phyloP scores from a whole-genome alignment of 768 basidiomycete species.

The Mrakia frigida region DNA sequence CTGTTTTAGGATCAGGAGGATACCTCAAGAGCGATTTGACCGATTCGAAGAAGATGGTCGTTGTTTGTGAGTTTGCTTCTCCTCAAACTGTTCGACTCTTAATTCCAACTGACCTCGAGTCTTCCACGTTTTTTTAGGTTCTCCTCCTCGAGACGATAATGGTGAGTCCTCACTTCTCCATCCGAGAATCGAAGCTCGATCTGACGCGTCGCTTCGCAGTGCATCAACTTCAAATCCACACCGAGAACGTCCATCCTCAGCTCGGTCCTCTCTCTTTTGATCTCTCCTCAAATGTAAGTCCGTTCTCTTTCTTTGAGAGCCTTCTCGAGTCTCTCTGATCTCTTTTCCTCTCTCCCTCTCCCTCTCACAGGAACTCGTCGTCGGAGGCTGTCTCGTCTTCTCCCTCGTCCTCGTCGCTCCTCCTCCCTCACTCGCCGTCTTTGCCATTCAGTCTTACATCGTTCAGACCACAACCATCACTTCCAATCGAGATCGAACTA shows the following conservation, averaged over 20 bases:
- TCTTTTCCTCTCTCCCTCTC: neutral
- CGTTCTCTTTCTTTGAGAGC: neutral
- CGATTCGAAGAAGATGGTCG: constrained; percentile 11
- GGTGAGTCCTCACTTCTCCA: no score
- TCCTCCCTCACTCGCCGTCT: constrained; percentile 3
- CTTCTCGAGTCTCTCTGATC: no score
- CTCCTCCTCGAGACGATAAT: constrained; percentile 10
- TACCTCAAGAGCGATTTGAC: constrained; percentile 5
- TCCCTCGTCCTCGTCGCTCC: constrained; percentile 17
- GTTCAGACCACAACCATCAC: neutral
- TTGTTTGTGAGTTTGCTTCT: neutral
- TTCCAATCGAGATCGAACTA: neutral
- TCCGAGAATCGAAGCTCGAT: no score
- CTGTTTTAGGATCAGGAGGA: constrained; percentile 5
- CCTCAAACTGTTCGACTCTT: neutral
- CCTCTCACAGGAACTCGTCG: constrained; percentile 1
- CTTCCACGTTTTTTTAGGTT: neutral
- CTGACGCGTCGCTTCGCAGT: neutral
- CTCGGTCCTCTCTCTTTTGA: constrained; percentile 12
- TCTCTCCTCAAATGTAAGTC: neutral
- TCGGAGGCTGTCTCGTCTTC: neutral
- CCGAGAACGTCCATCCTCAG: neutral
- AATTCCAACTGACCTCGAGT: neutral
- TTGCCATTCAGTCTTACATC: constrained; percentile 5
- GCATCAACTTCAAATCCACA: neutral